These are phyloP conservation scores for Diaporthe batatas DNA, from an alignment of 2,329 filamentous ascomycete genomes.

Conservation along the genomic window DNA sequence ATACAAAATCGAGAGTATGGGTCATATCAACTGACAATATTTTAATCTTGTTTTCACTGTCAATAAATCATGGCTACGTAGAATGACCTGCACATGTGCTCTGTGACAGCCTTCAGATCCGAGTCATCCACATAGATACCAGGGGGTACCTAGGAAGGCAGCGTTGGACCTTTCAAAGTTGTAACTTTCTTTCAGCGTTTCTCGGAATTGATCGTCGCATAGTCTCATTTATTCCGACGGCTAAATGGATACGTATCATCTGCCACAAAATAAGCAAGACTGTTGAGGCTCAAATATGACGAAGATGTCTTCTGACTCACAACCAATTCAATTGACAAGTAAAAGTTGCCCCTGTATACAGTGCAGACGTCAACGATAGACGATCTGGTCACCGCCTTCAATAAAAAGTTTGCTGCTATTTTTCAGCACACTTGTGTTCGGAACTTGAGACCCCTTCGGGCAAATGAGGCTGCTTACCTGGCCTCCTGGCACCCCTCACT, in stretches of 20 bases:
- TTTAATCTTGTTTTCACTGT: too few species aligned
- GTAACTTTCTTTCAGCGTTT: background rate
- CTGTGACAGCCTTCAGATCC: too few species aligned
- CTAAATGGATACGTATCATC: background rate
- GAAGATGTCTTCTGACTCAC: background rate
- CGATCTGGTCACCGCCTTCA: background rate
- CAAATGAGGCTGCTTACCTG: constrained; percentile 17
- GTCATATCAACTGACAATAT: too few species aligned
- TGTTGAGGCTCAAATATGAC: background rate
- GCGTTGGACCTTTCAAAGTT: too few species aligned
- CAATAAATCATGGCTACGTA: too few species aligned
- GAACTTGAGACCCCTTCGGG: constrained; percentile 8
- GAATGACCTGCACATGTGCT: too few species aligned
- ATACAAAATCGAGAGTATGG: too few species aligned
- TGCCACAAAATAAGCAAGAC: background rate
- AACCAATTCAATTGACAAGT: background rate
- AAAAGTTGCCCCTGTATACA: background rate
- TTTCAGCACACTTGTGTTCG: background rate
- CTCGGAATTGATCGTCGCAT: background rate
- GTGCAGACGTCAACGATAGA: background rate
- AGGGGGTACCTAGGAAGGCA: too few species aligned
- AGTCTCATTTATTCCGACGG: background rate
- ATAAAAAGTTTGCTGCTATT: background rate
- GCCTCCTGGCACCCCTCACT: background rate
- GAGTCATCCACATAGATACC: too few species aligned